These are phyloP conservation scores for Parascedosporium putredinis DNA, from an alignment of 2,329 filamentous ascomycete genomes.

Conservation along the genomic window DNA sequence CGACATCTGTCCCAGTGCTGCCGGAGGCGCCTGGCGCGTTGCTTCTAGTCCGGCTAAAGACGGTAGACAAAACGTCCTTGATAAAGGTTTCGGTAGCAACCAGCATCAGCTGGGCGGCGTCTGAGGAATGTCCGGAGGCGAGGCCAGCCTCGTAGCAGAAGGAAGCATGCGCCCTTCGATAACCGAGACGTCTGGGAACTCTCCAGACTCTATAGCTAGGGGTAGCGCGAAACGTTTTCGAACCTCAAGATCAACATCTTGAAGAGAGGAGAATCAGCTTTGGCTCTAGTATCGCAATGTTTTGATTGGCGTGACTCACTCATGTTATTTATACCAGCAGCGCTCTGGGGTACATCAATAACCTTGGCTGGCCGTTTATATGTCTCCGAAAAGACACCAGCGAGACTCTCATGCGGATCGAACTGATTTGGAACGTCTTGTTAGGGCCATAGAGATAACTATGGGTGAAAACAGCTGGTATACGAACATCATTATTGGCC, in stretches of 20 bases:
- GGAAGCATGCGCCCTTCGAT: constrained; percentile 58
- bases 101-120: constrained; percentile 54
- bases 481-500: constrained; percentile 47
- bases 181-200: constrained; percentile 55
- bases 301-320: constrained; percentile 40
- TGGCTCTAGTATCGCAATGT: background rate
- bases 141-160: constrained; percentile 57
- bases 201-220: constrained; percentile 55
- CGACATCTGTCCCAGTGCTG: constrained; percentile 52
- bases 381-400: constrained; percentile 40
- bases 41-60: constrained; percentile 54
- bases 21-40: constrained; percentile 55
- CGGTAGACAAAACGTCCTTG: constrained; percentile 52
- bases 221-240: constrained; percentile 55
- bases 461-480: background rate
- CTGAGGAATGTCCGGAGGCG: constrained; percentile 44
- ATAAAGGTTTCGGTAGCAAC: constrained; percentile 57
- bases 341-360: constrained; percentile 56
- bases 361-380: constrained; percentile 33
- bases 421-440: constrained; percentile 24
- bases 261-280: background rate
- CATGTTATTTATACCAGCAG: constrained; percentile 65
- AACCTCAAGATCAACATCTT: constrained; percentile 58
- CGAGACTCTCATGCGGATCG: constrained; percentile 43
- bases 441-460: background rate